phyloP scores from a whole-genome alignment of 176 grass and related monocot genomes.

The barley (Hordeum vulgare) region DNA sequence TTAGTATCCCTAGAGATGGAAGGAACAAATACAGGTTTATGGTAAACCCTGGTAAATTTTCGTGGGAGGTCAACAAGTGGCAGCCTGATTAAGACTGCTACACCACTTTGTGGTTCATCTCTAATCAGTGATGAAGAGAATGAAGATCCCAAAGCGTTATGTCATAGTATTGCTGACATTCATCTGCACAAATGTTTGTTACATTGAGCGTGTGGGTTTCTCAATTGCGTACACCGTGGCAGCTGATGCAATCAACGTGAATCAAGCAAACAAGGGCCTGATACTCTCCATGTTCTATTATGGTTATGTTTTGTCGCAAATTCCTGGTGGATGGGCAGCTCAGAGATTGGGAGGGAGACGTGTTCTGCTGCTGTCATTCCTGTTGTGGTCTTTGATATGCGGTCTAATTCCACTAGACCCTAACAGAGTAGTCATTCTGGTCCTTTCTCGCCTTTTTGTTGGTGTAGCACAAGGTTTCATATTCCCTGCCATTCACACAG shows the following conservation, averaged over 20 bases:
- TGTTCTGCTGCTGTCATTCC: background rate
- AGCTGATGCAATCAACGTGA: background rate
- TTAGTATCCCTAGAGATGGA: background rate
- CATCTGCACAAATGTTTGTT: background rate
- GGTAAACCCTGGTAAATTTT: conserved; percentile 30
- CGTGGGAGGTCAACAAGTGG: conserved; percentile 34
- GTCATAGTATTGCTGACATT: conserved; percentile 1
- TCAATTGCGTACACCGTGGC: conserved; percentile 3
- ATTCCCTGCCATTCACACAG: background rate
- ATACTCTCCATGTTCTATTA: conserved; percentile 2
- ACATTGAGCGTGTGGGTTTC: background rate
- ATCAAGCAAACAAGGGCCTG: conserved; percentile 3
- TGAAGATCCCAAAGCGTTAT: background rate
- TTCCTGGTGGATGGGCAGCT: conserved; percentile 13
- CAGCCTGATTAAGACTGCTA: conserved; percentile 22
- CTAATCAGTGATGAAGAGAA: background rate
- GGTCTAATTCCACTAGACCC: background rate
- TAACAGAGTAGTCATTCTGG: background rate
- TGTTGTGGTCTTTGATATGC: conserved; percentile 9
- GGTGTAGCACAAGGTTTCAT: conserved; percentile 4
- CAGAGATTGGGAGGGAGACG: conserved; percentile 7
- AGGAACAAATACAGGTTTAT: conserved; percentile 6
- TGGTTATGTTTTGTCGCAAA: conserved; percentile 2
- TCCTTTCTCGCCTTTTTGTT: conserved; percentile 10
- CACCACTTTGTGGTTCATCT: background rate